Percentiles rank a stretch among this genome's conserved stretches.
Evolutionary conservation across 169 alveolate species (phyloP).

Genomic region (Babesia bigemina): DNA sequence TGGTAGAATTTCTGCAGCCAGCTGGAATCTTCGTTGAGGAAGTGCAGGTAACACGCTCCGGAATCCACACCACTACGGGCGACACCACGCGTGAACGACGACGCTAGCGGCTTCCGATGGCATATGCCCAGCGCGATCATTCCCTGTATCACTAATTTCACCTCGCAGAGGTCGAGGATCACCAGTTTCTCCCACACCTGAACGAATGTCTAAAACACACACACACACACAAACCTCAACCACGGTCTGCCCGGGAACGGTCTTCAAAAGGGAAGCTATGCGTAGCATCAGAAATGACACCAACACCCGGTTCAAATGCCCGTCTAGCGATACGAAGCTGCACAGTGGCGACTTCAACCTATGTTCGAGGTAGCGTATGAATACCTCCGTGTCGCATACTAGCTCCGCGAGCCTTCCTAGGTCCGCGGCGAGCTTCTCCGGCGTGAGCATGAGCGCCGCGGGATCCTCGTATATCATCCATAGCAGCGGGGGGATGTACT

Average conservation of each 20-base stretch:
- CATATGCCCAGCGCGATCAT: slow-evolving; percentile 36
- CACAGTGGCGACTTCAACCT: slow-evolving; percentile 6
- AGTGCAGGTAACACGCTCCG: background rate
- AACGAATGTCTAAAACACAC: background rate
- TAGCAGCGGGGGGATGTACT: slow-evolving; percentile 34
- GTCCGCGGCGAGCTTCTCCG: background rate
- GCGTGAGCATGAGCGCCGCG: background rate
- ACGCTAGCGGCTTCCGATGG: background rate
- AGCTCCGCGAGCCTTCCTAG: background rate
- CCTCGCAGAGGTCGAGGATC: slow-evolving; percentile 66
- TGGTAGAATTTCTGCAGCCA: slow-evolving; percentile 35
- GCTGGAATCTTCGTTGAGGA: slow-evolving; percentile 22
- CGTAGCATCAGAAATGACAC: slow-evolving; percentile 52
- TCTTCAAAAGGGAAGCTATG: slow-evolving; percentile 27
- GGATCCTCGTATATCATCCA: slow-evolving; percentile 42
- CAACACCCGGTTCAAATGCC: slow-evolving; percentile 34
- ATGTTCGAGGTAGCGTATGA: slow-evolving; percentile 5
- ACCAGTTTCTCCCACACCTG: slow-evolving; percentile 67
- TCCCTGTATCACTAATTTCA: slow-evolving; percentile 24
- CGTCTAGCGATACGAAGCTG: slow-evolving; percentile 42
- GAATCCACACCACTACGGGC: background rate
- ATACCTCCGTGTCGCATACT: background rate
- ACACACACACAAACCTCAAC: slow-evolving; percentile 49
- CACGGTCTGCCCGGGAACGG: slow-evolving; percentile 52
- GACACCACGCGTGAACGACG: background rate